phyloP scores from a whole-genome alignment of 768 basidiomycete species.

The Chalciporus piperatus region DNA sequence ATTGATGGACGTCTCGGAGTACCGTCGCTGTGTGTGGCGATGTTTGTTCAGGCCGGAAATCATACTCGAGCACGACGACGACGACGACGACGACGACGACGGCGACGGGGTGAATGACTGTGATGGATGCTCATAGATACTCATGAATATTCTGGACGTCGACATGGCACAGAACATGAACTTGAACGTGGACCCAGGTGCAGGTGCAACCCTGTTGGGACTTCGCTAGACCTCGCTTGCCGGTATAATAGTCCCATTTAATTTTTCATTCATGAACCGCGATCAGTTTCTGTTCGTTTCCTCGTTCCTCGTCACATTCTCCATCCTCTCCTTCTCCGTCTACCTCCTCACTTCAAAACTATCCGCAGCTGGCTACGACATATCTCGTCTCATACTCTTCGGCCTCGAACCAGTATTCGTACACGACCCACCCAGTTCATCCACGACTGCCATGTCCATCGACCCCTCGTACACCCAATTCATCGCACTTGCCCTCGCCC shows the following conservation, averaged over 20 bases:
- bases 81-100: background rate
- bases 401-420: conserved; percentile 43
- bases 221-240: too few species aligned
- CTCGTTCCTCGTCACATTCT: conserved; percentile 49
- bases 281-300: conserved; percentile 53
- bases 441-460: conserved; percentile 13
- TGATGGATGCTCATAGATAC: too few species aligned
- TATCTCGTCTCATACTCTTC: conserved; percentile 59
- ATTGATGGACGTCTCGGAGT: background rate
- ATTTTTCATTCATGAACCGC: conserved; percentile 36
- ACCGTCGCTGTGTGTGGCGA: background rate
- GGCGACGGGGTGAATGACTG: background rate
- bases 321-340: conserved; percentile 44
- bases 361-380: conserved; percentile 52
- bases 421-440: background rate
- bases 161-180: too few species aligned
- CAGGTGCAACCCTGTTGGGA: too few species aligned
- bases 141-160: too few species aligned
- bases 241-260: too few species aligned
- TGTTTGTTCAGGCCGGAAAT: background rate
- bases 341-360: conserved; percentile 44
- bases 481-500: conserved; percentile 49
- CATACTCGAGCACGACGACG: background rate
- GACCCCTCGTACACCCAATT: conserved; percentile 37
- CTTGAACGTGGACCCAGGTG: too few species aligned